Evolutionary conservation across 148 eudicot species (phyloP), one percentile per base, ranked within the genome.

Genomic region (Talinum fruticosum): DNA sequence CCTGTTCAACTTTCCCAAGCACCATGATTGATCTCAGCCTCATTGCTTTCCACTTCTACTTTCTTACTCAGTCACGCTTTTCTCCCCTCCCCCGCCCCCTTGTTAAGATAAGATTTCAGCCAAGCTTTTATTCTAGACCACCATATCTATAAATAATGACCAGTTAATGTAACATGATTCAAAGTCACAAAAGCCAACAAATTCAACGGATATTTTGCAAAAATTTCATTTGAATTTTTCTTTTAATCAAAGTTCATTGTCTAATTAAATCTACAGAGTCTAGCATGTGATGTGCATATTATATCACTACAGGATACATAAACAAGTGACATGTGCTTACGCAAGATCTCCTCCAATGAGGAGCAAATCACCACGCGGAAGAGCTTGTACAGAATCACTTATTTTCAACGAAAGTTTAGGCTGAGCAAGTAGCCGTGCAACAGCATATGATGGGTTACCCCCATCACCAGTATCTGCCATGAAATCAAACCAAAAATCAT

Each of bases 391-490:
- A 65, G 84, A 36, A 83, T 82, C 91, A 71, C 79, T 88, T 74
- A 65, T 72, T 62, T 68, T 86, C 76, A 86, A 69, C 34, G 28
- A 54, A 78, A 94, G 76, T 47, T 83, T 82, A 79, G 97, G 98
- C 73, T 96, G 98, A 87, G 99, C 99, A 82, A 96, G 93, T 82
- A 96, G 85, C 66, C 88, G 87, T 78, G 98, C 95, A 57, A 96
- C 90, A 69, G 84, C 61, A 76, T 93, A 96, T 21, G 99, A 90
- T 53, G 98, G 93, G 85, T 96, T 96, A 53, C 99, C 99, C 72
- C 99, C 98, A 82, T 96, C 99, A 69, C 99, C 99, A 66, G 99
- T 96, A 86, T 96, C 99, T 67, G 99, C 99, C 99, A 96, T 93
- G 79, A 96, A 96, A 79, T 96, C 99, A 84, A 96, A 91, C 99